Conservation (phyloP, 1,284 basidiomycete species). For the Irpex sp. region DNA sequence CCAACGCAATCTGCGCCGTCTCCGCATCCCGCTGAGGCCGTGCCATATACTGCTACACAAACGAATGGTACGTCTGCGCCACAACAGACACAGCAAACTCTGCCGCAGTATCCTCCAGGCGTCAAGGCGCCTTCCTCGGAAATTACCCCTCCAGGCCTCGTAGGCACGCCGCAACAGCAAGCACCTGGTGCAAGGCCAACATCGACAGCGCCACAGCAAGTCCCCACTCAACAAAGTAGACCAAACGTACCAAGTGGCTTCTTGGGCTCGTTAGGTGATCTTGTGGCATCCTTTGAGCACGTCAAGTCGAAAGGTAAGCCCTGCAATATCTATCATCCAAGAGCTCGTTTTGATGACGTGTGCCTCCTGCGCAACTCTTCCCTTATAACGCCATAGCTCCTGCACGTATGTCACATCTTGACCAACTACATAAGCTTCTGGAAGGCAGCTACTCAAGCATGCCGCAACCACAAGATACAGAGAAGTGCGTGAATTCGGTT, state of each 20-base stretch:
- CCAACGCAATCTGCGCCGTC: conserved; percentile 37
- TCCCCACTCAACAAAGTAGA: conserved; percentile 24
- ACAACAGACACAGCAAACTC: conserved; percentile 29
- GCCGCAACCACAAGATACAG: conserved; percentile 92
- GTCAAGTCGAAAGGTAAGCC: conserved; percentile 90
- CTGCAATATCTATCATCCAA: not conserved
- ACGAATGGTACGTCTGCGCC: conserved; percentile 21
- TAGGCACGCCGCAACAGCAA: conserved; percentile 22
- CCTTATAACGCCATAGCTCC: conserved; percentile 49
- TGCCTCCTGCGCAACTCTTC: not conserved
- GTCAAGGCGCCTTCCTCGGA: conserved; percentile 52
- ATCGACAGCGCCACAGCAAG: conserved; percentile 30
- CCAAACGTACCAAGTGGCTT: conserved; percentile 41
- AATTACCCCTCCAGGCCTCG: conserved; percentile 16
- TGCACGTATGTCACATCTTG: conserved; percentile 80
- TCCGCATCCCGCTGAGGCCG: conserved; percentile 62
- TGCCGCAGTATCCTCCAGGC: conserved; percentile 64
- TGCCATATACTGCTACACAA: conserved; percentile 34
- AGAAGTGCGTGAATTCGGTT: conserved; percentile 64
- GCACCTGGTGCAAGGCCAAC: conserved; percentile 22
- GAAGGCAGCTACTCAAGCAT: conserved; percentile 87
- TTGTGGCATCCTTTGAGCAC: conserved; percentile 93
- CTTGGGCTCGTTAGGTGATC: conserved; percentile 85
- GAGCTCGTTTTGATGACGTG: not conserved
- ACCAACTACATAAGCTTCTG: conserved; percentile 89